Conservation (phyloP, 139 green algal species). For the Tetraselmis striata region DNA sequence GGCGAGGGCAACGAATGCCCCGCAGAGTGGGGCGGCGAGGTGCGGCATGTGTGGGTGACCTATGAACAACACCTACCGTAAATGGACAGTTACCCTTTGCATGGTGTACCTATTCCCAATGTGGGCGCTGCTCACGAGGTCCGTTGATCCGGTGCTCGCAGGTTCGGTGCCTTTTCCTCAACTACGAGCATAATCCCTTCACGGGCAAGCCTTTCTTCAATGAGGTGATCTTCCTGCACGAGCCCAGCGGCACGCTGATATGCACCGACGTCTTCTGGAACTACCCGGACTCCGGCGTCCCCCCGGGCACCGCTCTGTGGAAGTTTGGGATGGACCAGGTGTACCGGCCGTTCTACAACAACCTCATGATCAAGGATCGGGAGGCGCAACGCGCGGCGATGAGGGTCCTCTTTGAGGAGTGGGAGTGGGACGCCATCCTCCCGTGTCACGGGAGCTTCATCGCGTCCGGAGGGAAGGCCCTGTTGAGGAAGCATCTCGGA, state of each 20-base stretch:
- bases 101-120: no score
- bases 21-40: conserved; percentile 39
- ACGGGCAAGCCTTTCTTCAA: conserved; percentile 55
- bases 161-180: conserved; percentile 27
- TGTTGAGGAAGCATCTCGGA: conserved; percentile 12
- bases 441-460: conserved; percentile 50
- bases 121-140: no score
- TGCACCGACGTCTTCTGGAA: conserved; percentile 51
- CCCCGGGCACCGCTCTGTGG: conserved; percentile 31
- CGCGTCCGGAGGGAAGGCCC: conserved; percentile 13
- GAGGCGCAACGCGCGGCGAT: conserved; percentile 20
- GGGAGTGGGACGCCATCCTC: conserved; percentile 42
- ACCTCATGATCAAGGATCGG: conserved; percentile 46
- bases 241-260: conserved; percentile 29
- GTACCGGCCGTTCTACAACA: conserved; percentile 52
- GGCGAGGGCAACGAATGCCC: conserved; percentile 11
- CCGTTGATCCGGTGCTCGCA: neutral
- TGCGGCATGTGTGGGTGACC: conserved; percentile 2
- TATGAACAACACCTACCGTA: no score
- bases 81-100: no score
- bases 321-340: conserved; percentile 61
- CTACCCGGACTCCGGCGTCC: conserved; percentile 29
- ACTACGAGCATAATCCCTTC: conserved; percentile 46
- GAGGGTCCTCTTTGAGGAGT: conserved; percentile 17
- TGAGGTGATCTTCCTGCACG: conserved; percentile 45